Evolutionary conservation across 345 rosid species (phyloP).

Genomic region (Aquilaria sinensis): DNA sequence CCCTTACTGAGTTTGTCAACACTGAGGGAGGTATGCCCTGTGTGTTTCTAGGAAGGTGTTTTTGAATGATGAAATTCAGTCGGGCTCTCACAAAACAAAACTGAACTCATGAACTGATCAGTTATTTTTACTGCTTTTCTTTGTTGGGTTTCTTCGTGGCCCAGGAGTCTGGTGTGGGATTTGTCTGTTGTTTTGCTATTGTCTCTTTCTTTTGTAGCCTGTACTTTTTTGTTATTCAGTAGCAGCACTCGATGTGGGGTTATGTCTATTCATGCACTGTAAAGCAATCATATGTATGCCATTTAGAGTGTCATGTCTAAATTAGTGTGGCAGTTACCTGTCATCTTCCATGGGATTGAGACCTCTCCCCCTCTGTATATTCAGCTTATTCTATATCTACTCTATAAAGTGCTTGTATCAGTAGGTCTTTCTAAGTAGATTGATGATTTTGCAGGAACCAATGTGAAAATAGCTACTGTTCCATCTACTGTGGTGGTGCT

Average conservation of each 20-base stretch:
- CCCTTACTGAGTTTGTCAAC: conserved; percentile 84
- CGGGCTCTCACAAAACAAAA: background rate
- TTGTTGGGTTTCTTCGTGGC: background rate
- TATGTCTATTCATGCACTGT: too few species aligned
- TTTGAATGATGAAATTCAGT: background rate
- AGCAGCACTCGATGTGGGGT: too few species aligned
- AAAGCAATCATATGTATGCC: too few species aligned
- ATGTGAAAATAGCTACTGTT: conserved; percentile 70
- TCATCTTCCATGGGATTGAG: too few species aligned
- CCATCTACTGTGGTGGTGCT: conserved; percentile 79
- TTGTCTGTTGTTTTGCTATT: too few species aligned
- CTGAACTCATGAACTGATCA: background rate
- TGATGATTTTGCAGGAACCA: conserved; percentile 61
- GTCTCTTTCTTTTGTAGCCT: too few species aligned
- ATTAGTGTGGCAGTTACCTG: too few species aligned
- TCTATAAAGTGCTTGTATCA: background rate
- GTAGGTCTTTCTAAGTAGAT: conserved; percentile 2
- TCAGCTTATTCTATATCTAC: too few species aligned
- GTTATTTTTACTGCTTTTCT: background rate
- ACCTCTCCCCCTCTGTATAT: too few species aligned
- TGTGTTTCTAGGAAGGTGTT: background rate
- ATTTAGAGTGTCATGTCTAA: too few species aligned
- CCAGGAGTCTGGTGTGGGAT: too few species aligned
- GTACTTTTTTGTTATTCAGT: too few species aligned
- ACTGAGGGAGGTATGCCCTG: conserved; percentile 64